Percentiles rank a stretch among this genome's conserved stretches.
These are phyloP conservation scores for Arabis hirsuta DNA, from an alignment of 345 rosid genomes.

Conservation along the genomic window DNA sequence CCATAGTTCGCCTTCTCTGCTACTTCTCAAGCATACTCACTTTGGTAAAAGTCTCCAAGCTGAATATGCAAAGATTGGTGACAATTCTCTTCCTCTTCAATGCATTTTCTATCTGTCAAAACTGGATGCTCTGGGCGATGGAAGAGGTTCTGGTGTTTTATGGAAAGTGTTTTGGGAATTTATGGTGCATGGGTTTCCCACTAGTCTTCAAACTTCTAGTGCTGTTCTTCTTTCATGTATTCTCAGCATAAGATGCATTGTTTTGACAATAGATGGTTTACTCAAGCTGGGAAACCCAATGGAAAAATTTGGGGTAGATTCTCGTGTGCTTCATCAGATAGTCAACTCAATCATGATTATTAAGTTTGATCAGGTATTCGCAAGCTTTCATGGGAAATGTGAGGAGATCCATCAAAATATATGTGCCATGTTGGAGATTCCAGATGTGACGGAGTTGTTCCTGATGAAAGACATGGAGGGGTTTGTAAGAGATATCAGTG, in stretches of 20 bases:
- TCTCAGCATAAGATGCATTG: slow-evolving; percentile 67
- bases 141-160: slow-evolving; percentile 60
- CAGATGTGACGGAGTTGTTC: slow-evolving; percentile 68
- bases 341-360: slow-evolving; percentile 67
- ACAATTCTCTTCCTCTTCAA: slow-evolving; percentile 56
- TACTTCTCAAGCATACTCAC: slow-evolving; percentile 76
- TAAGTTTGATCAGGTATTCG: slow-evolving; percentile 76
- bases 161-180: slow-evolving; percentile 78
- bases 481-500: slow-evolving; percentile 59
- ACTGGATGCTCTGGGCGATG: slow-evolving; percentile 61
- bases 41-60: slow-evolving; percentile 69
- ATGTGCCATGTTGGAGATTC: slow-evolving; percentile 51
- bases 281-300: slow-evolving; percentile 55
- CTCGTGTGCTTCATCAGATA: slow-evolving; percentile 55
- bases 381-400: slow-evolving; percentile 69
- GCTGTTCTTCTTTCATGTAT: slow-evolving; percentile 74
- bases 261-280: slow-evolving; percentile 62
- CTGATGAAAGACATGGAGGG: slow-evolving; percentile 86
- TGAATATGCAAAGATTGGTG: slow-evolving; percentile 68
- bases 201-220: slow-evolving; percentile 61
- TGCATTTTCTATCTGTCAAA: slow-evolving; percentile 58
- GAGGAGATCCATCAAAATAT: slow-evolving; percentile 62
- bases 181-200: slow-evolving; percentile 88
- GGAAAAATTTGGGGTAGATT: slow-evolving; percentile 50
- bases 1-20: slow-evolving; percentile 54